A percentile compares a stretch with the other conserved stretches of the same genome.
These are phyloP conservation scores for Xylaria telfairii DNA, from an alignment of 495 filamentous ascomycete genomes.

Conservation along the genomic window DNA sequence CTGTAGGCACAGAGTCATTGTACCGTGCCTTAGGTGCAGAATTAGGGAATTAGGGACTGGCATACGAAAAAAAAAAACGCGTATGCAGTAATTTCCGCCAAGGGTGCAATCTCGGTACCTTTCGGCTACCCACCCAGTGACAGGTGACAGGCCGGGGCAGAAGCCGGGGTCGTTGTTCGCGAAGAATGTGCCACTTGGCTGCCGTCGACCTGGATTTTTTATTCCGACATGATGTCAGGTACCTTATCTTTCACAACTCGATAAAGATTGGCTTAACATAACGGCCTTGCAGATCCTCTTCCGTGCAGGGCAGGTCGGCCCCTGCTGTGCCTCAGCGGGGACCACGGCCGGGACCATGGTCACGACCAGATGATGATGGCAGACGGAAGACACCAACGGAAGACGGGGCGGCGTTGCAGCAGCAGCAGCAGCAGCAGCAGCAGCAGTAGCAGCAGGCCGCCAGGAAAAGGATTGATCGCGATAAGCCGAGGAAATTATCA, in stretches of 20 bases:
- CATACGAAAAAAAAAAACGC: not conserved
- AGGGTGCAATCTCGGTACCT: slow-evolving; percentile 14
- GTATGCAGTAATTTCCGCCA: slow-evolving; percentile 15
- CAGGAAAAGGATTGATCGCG: too few relatives aligned
- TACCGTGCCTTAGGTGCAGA: too few relatives aligned
- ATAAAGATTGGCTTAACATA: slow-evolving; percentile 5
- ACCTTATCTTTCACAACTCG: not conserved
- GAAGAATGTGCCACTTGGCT: not conserved
- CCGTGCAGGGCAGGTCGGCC: slow-evolving; percentile 11
- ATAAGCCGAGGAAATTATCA: too few relatives aligned
- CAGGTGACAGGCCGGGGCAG: slow-evolving; percentile 15
- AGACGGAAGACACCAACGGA: not conserved
- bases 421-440: too few relatives aligned
- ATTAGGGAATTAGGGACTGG: too few relatives aligned
- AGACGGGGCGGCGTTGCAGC: not conserved
- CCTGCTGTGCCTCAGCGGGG: slow-evolving; percentile 12
- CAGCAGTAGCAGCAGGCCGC: too few relatives aligned
- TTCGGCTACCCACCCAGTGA: slow-evolving; percentile 1
- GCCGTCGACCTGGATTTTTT: not conserved
- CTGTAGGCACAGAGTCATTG: too few relatives aligned
- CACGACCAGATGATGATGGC: too few relatives aligned
- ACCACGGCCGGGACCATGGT: too few relatives aligned
- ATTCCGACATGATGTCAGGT: slow-evolving; percentile 12
- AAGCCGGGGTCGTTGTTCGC: too few relatives aligned
- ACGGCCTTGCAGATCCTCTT: slow-evolving; percentile 8